Percentiles rank a stretch among this genome's conserved stretches.
Conservation (phyloP, 768 basidiomycete genomes). For the Lyophyllum atratum region DNA sequence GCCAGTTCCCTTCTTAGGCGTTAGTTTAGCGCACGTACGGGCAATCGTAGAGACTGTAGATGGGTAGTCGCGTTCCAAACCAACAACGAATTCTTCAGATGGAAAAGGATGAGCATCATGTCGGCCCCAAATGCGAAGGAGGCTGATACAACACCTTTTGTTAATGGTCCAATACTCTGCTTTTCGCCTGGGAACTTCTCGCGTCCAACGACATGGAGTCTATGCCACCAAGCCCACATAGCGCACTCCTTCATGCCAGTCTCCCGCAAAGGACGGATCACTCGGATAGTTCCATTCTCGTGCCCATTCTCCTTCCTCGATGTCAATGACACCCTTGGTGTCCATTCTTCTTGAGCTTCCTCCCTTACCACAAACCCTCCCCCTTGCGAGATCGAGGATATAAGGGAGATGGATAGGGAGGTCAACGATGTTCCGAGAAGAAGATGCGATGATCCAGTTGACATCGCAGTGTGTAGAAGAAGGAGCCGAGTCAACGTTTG, state of each 20-base stretch:
- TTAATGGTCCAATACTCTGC: conserved; percentile 65
- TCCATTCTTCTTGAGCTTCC: conserved; percentile 76
- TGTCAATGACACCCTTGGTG: conserved; percentile 21
- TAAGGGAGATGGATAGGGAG: conserved; percentile 70
- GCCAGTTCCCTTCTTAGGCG: conserved; percentile 57
- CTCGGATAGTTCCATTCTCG: conserved; percentile 35
- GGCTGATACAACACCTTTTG: conserved; percentile 55
- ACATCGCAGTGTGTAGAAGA: conserved; percentile 64
- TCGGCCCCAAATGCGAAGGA: not conserved
- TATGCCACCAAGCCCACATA: conserved; percentile 76
- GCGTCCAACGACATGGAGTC: conserved; percentile 52
- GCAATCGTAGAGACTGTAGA: conserved; percentile 86
- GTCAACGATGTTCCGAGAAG: conserved; percentile 82
- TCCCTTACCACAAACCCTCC: conserved; percentile 71
- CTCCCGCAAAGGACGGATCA: conserved; percentile 72
- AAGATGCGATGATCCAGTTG: conserved; percentile 68
- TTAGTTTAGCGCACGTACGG: conserved; percentile 77
- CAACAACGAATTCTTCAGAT: conserved; percentile 70
- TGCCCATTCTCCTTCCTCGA: conserved; percentile 10
- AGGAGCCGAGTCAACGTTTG: conserved; percentile 66
- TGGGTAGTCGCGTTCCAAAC: conserved; percentile 81
- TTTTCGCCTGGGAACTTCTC: conserved; percentile 45
- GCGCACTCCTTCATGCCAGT: conserved; percentile 79
- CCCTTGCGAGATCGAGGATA: conserved; percentile 76
- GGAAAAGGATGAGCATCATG: not conserved